Base-by-base conservation (phyloP, 2,329 filamentous ascomycete species). In the Nigrograna mackinnonii region DNA sequence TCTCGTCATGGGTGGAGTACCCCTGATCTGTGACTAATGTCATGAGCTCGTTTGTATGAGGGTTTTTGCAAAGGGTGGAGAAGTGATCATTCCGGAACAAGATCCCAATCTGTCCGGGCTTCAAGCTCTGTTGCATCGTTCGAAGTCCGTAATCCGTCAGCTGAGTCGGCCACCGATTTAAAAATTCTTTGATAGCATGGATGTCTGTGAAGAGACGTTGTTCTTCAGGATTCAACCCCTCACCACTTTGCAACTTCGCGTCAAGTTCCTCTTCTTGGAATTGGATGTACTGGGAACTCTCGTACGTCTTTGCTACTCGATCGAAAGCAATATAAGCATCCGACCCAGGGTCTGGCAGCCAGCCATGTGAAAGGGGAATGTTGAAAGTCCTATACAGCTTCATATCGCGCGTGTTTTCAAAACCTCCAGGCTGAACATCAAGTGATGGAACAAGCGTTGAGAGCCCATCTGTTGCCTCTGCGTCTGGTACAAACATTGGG, bases 41-140 rank as follows among this genome's bases (percentile, higher is more conserved):
- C 50, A 92, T 81, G 1, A 97, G 77, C 52, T 88, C 80, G 30
- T 83, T 77, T 1, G 85, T 89, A 33, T 84, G 75, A 0, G 92
- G 90, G 56, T 97, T 90, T 47, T 91, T 89, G 69, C 95, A 96
- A 0, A 99, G 69, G 0, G 92, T 97, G 31, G 90, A 91, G 62
- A 99, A 99, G 65, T 99, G 94, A 61, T 99, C 92, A 58, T 99
- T 99, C 19, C 94, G 83, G 73, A 99, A 99, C 2, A 99, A 71
- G 37, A 99, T 97, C 0, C 89, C 89, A 48, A 96, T 82, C 1
- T 87, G 83, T 2, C 91, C 92, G 1, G 90, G 86, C 11, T 79
- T 73, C 43, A 96, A 78, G 5, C 80, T 84, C 37, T 82, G 80
- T 1, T 79, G 79, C 28, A 97, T 84, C 1, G 87, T 81, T 28